Conservation (phyloP, 768 basidiomycete genomes). For the Hygrocybe punicea region DNA sequence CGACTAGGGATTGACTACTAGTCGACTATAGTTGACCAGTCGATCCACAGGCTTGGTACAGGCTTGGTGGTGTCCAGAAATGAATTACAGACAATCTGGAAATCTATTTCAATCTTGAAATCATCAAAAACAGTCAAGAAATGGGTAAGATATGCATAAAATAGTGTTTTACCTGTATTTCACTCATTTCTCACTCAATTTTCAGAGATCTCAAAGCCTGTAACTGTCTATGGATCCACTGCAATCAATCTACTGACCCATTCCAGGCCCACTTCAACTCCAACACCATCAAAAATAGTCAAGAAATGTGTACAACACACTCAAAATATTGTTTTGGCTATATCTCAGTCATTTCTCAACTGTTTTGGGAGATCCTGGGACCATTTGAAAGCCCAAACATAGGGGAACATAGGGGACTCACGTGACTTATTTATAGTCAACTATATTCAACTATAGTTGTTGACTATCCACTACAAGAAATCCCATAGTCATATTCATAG, state of each 20-base stretch:
- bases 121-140: neutral
- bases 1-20: neutral
- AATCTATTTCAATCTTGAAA: neutral
- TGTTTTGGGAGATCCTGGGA: too few species aligned
- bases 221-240: neutral
- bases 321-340: too few species aligned
- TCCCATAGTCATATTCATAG: too few species aligned
- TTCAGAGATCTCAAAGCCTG: neutral
- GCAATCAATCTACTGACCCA: too few species aligned
- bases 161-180: neutral
- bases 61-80: neutral
- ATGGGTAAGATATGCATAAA: neutral
- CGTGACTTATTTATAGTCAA: too few species aligned
- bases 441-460: too few species aligned
- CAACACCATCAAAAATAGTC: neutral
- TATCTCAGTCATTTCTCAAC: too few species aligned
- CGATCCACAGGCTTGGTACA: too few species aligned
- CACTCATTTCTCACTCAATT: neutral
- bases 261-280: neutral
- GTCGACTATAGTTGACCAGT: neutral
- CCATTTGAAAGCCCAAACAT: too few species aligned
- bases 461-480: too few species aligned
- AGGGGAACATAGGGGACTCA: too few species aligned
- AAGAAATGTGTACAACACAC: too few species aligned
- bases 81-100: neutral